A percentile compares a stretch with the other conserved stretches of the same genome.
phyloP scores from a whole-genome alignment of 768 basidiomycete genomes.

The Ramaria rubella region DNA sequence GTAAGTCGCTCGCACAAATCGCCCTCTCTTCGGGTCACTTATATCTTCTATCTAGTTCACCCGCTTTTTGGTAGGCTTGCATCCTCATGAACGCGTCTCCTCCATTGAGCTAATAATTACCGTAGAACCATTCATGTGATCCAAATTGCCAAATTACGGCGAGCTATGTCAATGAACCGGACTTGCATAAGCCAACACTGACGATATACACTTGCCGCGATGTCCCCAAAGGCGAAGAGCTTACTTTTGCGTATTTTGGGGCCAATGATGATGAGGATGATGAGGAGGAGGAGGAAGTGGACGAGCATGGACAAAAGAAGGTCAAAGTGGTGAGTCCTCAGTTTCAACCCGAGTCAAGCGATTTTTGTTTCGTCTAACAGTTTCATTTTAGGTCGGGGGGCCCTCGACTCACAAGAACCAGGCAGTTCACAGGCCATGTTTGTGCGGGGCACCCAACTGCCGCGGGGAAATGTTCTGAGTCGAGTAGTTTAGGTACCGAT shows the following conservation, averaged over 20 bases:
- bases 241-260: constrained; percentile 73
- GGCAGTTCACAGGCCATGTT: constrained; percentile 8
- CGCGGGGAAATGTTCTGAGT: constrained; percentile 13
- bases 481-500: too few species aligned
- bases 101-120: not conserved
- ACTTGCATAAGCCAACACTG: constrained; percentile 62
- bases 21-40: not conserved
- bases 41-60: constrained; percentile 57
- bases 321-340: constrained; percentile 3
- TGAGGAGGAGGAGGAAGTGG: constrained; percentile 8
- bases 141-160: constrained; percentile 73
- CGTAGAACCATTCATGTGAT: constrained; percentile 86
- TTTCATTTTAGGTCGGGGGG: not conserved
- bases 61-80: constrained; percentile 71
- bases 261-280: constrained; percentile 33
- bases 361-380: not conserved
- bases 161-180: constrained; percentile 72
- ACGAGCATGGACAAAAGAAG: constrained; percentile 1
- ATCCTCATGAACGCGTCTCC: not conserved
- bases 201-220: constrained; percentile 61
- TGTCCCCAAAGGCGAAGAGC: constrained; percentile 59
- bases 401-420: constrained; percentile 3
- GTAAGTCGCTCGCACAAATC: constrained; percentile 39
- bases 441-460: constrained; percentile 13
- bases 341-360: not conserved